phyloP scores from a whole-genome alignment of 202 grass and related monocot species.

The Zizania palustris region DNA sequence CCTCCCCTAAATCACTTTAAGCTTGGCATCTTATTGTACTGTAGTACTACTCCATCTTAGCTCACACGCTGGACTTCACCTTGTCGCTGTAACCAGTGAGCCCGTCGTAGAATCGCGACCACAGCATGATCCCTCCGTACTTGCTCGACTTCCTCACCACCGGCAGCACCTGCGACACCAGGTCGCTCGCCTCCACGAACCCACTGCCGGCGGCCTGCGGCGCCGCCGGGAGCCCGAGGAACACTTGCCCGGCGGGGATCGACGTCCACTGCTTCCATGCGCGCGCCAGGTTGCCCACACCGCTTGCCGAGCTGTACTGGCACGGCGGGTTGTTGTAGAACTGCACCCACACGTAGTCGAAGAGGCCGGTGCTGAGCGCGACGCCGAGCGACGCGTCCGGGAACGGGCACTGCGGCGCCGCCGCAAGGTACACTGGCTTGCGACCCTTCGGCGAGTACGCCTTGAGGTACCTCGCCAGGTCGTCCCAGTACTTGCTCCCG shows the following conservation, averaged over 20 bases:
- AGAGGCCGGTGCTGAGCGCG: slow-evolving; percentile 56
- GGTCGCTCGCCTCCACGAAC: slow-evolving; percentile 51
- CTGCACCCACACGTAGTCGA: slow-evolving; percentile 90
- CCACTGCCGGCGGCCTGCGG: slow-evolving; percentile 63
- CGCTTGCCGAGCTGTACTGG: slow-evolving; percentile 50
- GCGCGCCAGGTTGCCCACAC: slow-evolving; percentile 25
- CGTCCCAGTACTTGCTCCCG: slow-evolving; percentile 60
- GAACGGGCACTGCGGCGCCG: slow-evolving; percentile 80
- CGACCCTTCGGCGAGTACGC: not conserved
- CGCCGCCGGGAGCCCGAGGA: slow-evolving; percentile 69
- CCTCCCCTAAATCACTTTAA: not conserved
- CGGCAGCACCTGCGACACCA: slow-evolving; percentile 53
- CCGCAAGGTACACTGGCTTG: slow-evolving; percentile 44
- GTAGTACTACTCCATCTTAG: not conserved
- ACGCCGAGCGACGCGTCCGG: slow-evolving; percentile 59
- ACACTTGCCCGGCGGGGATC: slow-evolving; percentile 46
- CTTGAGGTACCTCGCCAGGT: slow-evolving; percentile 56
- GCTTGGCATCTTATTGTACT: not conserved
- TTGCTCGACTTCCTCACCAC: slow-evolving; percentile 50
- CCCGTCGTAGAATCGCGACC: slow-evolving; percentile 63
- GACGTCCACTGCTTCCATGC: slow-evolving; percentile 62
- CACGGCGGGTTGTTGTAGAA: slow-evolving; percentile 89
- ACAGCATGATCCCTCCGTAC: slow-evolving; percentile 81
- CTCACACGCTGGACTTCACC: slow-evolving; percentile 49
- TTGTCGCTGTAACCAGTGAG: slow-evolving; percentile 52